Evolutionary conservation across 768 basidiomycete species (phyloP).

Genomic region (Leccinum aurantiacum): DNA sequence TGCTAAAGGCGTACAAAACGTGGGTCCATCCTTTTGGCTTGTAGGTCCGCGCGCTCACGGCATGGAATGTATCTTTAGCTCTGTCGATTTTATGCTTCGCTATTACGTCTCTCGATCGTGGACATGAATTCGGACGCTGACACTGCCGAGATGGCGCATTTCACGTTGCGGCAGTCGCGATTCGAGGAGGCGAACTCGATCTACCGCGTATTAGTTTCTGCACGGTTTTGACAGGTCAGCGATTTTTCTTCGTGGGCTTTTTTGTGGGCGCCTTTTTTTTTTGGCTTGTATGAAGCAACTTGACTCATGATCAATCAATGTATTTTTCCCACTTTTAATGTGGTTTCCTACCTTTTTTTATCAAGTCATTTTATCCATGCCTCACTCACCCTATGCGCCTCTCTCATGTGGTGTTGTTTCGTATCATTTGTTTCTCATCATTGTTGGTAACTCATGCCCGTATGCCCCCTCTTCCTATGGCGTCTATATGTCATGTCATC

Average conservation of each 20-base stretch:
- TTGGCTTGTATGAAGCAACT: conserved; percentile 18
- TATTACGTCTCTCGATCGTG: conserved; percentile 66
- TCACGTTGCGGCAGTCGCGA: conserved; percentile 66
- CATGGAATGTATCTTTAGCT: conserved; percentile 41
- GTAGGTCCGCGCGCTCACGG: conserved; percentile 6
- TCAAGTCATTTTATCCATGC: not conserved
- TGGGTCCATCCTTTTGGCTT: conserved; percentile 27
- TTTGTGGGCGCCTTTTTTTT: not conserved
- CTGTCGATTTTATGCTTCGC: conserved; percentile 72
- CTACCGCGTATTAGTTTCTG: conserved; percentile 60
- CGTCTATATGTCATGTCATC: not conserved
- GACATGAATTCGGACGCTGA: conserved; percentile 66
- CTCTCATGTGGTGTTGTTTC: not conserved
- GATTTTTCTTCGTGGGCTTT: conserved; percentile 7
- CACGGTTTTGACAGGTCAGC: conserved; percentile 28
- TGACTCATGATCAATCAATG: conserved; percentile 8
- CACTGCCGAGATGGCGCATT: conserved; percentile 75
- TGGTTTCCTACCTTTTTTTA: not conserved
- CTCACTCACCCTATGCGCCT: not conserved
- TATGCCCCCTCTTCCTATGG: not conserved
- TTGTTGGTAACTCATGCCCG: not conserved
- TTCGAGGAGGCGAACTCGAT: conserved; percentile 77
- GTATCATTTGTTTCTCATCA: not conserved
- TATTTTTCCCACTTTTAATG: not conserved
- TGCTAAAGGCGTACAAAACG: conserved; percentile 70